These are phyloP conservation scores for Aureobasidium sp. DNA, from an alignment of 2,329 filamentous ascomycete genomes.

Conservation along the genomic window DNA sequence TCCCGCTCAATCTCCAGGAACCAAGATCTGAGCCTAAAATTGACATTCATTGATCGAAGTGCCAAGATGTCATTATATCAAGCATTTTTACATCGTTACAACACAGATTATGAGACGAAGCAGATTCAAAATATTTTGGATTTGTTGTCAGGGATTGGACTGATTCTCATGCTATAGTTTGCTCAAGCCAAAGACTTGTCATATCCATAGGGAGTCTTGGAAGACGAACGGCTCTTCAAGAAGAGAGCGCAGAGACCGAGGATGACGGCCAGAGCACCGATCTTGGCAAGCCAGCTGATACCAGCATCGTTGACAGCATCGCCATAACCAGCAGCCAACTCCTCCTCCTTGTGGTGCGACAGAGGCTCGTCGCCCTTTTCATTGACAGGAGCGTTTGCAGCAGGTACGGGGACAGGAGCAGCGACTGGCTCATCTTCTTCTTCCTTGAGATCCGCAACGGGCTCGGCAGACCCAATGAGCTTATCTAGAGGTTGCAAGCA, in stretches of 20 bases:
- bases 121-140: background rate
- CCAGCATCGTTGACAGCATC: conserved; percentile 24
- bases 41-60: background rate
- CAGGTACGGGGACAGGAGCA: conserved; percentile 27
- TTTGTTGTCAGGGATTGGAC: background rate
- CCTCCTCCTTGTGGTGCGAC: conserved; percentile 16
- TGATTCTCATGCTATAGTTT: background rate
- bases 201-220: background rate
- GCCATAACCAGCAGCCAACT: conserved; percentile 19
- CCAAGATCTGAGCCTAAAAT: background rate
- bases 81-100: background rate
- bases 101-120: background rate
- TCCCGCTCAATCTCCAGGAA: background rate
- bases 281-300: conserved; percentile 38
- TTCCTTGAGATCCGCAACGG: conserved; percentile 8
- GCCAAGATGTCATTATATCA: background rate
- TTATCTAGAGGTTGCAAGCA: conserved; percentile 9
- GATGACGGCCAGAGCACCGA: conserved; percentile 38
- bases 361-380: conserved; percentile 18
- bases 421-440: background rate
- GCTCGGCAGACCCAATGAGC: conserved; percentile 11
- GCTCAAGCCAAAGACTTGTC: conserved; percentile 14
- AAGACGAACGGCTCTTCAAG: conserved; percentile 28
- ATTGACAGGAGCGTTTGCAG: conserved; percentile 29
- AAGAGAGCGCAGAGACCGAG: conserved; percentile 36